Evolutionary conservation across 257 asterid genomes (phyloP).

Genomic region (Coffea canephora): DNA sequence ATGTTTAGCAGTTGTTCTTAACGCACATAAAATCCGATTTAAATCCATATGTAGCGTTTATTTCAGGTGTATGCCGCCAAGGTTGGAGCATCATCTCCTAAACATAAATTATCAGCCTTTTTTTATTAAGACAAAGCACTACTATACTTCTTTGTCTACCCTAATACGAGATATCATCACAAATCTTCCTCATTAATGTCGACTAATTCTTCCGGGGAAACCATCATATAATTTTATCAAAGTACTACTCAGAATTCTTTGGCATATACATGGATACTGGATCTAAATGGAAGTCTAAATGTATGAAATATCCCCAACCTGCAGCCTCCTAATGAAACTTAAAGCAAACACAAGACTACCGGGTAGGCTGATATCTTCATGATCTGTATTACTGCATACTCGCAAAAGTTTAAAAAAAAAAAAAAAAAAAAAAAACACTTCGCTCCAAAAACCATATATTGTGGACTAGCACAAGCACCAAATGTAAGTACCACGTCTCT

Average conservation of each 20-base stretch:
- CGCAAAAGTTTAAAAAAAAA: no score
- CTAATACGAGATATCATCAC: background rate
- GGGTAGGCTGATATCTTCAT: no score
- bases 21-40: no score
- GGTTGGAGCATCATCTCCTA: background rate
- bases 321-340: background rate
- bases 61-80: background rate
- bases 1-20: no score
- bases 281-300: background rate
- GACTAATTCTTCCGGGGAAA: no score
- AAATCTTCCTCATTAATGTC: no score
- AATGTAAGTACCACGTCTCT: background rate
- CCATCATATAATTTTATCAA: no score
- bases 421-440: background rate
- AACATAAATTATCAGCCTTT: background rate
- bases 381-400: no score
- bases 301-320: background rate
- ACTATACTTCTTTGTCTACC: background rate
- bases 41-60: background rate
- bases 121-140: background rate
- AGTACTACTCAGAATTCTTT: background rate
- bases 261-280: background rate
- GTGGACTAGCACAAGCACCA: background rate
- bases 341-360: background rate
- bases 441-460: background rate